Percentiles rank a stretch among this genome's conserved stretches.
Evolutionary conservation across 1,284 basidiomycete genomes (phyloP).

Genomic region (Malassezia japonica): DNA sequence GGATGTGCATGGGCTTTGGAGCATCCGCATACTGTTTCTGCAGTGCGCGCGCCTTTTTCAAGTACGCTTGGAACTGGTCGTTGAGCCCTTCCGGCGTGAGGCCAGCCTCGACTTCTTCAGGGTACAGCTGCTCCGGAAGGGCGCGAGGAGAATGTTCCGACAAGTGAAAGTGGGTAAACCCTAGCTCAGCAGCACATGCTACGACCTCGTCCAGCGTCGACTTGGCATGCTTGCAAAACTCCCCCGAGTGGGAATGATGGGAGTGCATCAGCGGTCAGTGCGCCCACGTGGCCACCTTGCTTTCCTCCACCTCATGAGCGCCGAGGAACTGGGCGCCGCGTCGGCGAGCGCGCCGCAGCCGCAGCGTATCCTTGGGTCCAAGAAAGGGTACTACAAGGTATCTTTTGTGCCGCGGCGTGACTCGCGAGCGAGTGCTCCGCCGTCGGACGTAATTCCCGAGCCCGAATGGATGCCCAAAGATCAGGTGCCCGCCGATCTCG

Average conservation of each 20-base stretch:
- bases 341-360: not conserved
- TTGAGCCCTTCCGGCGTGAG: conserved; percentile 54
- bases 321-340: not conserved
- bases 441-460: not conserved
- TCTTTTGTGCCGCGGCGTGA: not conserved
- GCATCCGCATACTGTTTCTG: conserved; percentile 48
- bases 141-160: conserved; percentile 92
- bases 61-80: conserved; percentile 60
- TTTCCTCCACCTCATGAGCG: not conserved
- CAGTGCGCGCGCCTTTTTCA: conserved; percentile 67
- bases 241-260: conserved; percentile 90
- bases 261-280: conserved; percentile 23
- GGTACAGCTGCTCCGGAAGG: conserved; percentile 70
- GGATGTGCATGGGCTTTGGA: conserved; percentile 56
- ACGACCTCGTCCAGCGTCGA: conserved; percentile 71
- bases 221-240: conserved; percentile 84
- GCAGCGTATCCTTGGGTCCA: conserved; percentile 14
- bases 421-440: not conserved
- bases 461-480: conserved; percentile 15
- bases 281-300: not conserved
- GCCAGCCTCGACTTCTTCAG: conserved; percentile 62
- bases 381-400: conserved; percentile 17
- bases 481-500: conserved; percentile 1
- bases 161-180: conserved; percentile 74
- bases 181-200: conserved; percentile 63